Evolutionary conservation across 1,284 basidiomycete genomes (phyloP).

Genomic region (Cutaneotrichosporon sp.): DNA sequence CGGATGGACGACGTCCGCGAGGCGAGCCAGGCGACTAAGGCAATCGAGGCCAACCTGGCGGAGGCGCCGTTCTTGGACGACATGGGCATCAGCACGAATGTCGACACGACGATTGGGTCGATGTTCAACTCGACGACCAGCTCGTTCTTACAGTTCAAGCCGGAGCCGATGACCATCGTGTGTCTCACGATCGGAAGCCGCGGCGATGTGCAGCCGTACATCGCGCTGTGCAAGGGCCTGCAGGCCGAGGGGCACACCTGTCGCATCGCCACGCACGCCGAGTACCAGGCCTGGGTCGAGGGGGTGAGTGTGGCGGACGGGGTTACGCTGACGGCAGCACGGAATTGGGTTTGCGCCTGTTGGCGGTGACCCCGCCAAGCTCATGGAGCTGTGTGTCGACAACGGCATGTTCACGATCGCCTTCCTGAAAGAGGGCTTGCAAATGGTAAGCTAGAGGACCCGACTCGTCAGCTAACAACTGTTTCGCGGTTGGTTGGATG

Average conservation of each 20-base stretch:
- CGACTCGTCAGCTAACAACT: slow-evolving; percentile 46
- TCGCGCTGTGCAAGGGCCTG: slow-evolving; percentile 64
- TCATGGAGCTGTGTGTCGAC: slow-evolving; percentile 74
- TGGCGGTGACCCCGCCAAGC: slow-evolving; percentile 74
- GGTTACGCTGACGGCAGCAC: slow-evolving; percentile 59
- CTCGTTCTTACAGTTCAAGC: slow-evolving; percentile 93
- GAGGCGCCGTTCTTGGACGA: slow-evolving; percentile 2
- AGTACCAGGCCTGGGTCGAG: slow-evolving; percentile 64
- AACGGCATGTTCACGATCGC: slow-evolving; percentile 95
- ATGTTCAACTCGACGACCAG: slow-evolving; percentile 93
- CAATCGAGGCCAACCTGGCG: not conserved
- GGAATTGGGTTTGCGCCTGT: slow-evolving; percentile 92
- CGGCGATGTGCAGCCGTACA: slow-evolving; percentile 58
- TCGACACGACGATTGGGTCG: slow-evolving; percentile 14
- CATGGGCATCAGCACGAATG: not conserved
- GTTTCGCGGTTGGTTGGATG: slow-evolving; percentile 76
- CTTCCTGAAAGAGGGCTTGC: slow-evolving; percentile 85
- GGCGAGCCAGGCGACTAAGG: slow-evolving; percentile 16
- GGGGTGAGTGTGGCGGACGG: slow-evolving; percentile 59
- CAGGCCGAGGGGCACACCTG: slow-evolving; percentile 61
- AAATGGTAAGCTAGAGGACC: slow-evolving; percentile 63
- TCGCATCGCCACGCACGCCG: slow-evolving; percentile 63
- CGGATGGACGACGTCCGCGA: slow-evolving; percentile 69
- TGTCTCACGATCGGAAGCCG: slow-evolving; percentile 81
- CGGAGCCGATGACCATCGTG: slow-evolving; percentile 80